Conservation (phyloP, 306 rosid genomes). For the Medicago lupulina region DNA sequence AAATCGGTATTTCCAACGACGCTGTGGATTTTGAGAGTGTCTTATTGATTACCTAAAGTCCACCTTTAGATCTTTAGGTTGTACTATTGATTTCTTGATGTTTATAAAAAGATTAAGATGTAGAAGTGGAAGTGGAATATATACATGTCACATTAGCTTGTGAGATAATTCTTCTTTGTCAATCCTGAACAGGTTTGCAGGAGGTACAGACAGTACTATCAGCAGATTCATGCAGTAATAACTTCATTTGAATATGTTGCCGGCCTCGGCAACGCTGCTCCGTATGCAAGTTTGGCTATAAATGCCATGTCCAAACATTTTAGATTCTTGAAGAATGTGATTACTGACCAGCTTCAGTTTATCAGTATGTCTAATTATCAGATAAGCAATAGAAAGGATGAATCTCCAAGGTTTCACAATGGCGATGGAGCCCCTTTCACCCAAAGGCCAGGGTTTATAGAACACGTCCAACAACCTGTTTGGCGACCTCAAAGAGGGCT, state of each 20-base stretch:
- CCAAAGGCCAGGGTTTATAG: conserved; percentile 65
- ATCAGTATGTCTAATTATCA: conserved; percentile 46
- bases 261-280: conserved; percentile 80
- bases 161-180: conserved; percentile 5
- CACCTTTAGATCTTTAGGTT: too few relatives aligned
- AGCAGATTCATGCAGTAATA: conserved; percentile 76
- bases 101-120: too few relatives aligned
- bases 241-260: conserved; percentile 70
- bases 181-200: conserved; percentile 62
- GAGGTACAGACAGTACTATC: conserved; percentile 85
- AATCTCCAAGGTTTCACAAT: conserved; percentile 47
- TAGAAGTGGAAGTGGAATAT: too few relatives aligned
- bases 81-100: too few relatives aligned
- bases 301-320: conserved; percentile 85
- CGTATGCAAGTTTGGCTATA: conserved; percentile 77
- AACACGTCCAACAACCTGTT: conserved; percentile 68
- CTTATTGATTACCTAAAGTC: too few relatives aligned
- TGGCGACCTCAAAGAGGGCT: conserved; percentile 97
- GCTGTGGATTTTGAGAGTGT: too few relatives aligned
- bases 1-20: too few relatives aligned
- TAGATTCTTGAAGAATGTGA: conserved; percentile 71
- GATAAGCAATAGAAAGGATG: conserved; percentile 55
- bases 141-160: not conserved
- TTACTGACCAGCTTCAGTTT: conserved; percentile 79
- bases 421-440: conserved; percentile 44